A percentile compares a stretch with the other conserved stretches of the same genome.
These are phyloP conservation scores for Hypoxylon sp. DNA, from an alignment of 2,329 filamentous ascomycete species.

Conservation along the genomic window DNA sequence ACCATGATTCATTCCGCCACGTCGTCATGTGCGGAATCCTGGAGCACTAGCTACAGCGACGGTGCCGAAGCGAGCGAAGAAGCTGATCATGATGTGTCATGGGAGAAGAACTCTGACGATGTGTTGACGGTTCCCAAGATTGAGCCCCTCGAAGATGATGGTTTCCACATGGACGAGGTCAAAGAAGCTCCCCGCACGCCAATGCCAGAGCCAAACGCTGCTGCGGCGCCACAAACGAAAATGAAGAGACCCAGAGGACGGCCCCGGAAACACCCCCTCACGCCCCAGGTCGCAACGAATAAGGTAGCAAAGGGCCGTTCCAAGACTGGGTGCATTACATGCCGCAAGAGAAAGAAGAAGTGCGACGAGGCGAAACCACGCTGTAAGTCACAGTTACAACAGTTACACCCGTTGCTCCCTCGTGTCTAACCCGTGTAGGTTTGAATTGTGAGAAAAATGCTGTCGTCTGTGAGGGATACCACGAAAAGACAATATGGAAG, in stretches of 20 bases:
- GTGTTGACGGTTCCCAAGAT: conserved; percentile 67
- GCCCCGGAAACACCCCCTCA: conserved; percentile 83
- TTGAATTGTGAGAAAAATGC: conserved; percentile 95
- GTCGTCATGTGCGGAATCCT: conserved; percentile 63
- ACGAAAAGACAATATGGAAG: conserved; percentile 88
- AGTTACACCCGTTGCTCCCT: conserved; percentile 42
- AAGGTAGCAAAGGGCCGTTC: conserved; percentile 84
- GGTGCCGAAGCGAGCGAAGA: conserved; percentile 54
- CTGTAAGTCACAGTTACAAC: conserved; percentile 63
- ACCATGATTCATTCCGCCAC: conserved; percentile 63
- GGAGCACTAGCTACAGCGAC: conserved; percentile 61
- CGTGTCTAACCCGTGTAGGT: conserved; percentile 63
- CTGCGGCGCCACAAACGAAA: conserved; percentile 56
- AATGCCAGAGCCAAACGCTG: conserved; percentile 43
- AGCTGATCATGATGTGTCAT: conserved; percentile 60
- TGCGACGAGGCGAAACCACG: conserved; percentile 78
- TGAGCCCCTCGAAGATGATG: conserved; percentile 70
- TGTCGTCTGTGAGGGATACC: conserved; percentile 91
- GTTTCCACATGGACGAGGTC: conserved; percentile 67
- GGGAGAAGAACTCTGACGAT: conserved; percentile 65
- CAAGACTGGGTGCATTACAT: conserved; percentile 77
- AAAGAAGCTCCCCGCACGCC: conserved; percentile 60
- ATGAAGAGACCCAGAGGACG: conserved; percentile 80
- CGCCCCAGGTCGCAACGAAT: conserved; percentile 68
- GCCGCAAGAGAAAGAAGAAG: conserved; percentile 79